These are phyloP conservation scores for Marasmius sp. DNA, from an alignment of 1,284 basidiomycete genomes.

Conservation along the genomic window DNA sequence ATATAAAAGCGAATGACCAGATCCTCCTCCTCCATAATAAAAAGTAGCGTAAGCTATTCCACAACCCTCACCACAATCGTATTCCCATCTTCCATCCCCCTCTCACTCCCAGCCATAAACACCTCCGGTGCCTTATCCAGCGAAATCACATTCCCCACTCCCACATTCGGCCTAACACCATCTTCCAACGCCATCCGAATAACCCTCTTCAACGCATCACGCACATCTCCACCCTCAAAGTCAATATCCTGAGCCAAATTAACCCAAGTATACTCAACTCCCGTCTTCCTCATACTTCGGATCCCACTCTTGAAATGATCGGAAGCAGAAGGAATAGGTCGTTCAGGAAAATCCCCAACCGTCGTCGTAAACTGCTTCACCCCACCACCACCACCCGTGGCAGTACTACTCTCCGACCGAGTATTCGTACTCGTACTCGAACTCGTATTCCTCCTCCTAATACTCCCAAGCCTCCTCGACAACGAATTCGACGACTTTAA, in stretches of 20 bases:
- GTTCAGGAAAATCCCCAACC: slow-evolving; percentile 64
- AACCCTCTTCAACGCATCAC: slow-evolving; percentile 61
- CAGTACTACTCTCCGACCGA: slow-evolving; percentile 18
- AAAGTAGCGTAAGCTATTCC: slow-evolving; percentile 13
- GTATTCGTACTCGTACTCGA: neutral
- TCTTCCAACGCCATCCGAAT: slow-evolving; percentile 48
- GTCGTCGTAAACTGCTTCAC: slow-evolving; percentile 71
- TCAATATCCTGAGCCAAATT: slow-evolving; percentile 73
- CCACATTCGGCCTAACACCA: slow-evolving; percentile 42
- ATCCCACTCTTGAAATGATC: slow-evolving; percentile 73
- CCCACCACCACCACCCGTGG: slow-evolving; percentile 14
- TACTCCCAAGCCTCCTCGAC: slow-evolving; percentile 18
- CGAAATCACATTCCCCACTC: slow-evolving; percentile 1
- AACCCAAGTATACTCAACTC: slow-evolving; percentile 74
- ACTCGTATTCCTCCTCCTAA: slow-evolving; percentile 7
- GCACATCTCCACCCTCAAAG: slow-evolving; percentile 74
- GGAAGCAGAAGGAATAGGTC: slow-evolving; percentile 63
- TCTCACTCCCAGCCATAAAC: slow-evolving; percentile 13
- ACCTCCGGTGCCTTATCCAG: neutral
- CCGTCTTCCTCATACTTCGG: slow-evolving; percentile 51
- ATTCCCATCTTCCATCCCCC: slow-evolving; percentile 34
- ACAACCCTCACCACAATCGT: slow-evolving; percentile 39
- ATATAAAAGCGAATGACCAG: no score
- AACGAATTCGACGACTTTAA: neutral
- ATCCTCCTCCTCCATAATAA: no score